Percentiles rank a stretch among this genome's conserved stretches.
Conservation (phyloP, 179 eudicot species). For the Actinidia chinensis region DNA sequence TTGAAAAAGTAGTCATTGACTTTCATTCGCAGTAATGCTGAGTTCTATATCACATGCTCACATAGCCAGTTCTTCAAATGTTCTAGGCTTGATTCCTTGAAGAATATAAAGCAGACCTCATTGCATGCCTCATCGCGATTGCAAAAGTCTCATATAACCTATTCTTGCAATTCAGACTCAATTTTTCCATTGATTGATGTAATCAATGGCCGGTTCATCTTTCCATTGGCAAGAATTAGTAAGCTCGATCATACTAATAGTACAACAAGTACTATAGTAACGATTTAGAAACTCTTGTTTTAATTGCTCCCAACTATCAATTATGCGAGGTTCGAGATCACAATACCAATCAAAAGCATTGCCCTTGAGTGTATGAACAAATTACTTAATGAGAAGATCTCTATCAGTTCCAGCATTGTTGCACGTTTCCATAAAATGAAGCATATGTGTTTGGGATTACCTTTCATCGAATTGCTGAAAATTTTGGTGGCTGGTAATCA, state of each 20-base stretch:
- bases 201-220: no score
- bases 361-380: no score
- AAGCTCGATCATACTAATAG: no score
- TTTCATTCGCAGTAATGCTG: background rate
- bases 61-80: background rate
- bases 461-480: background rate
- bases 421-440: background rate
- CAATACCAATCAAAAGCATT: background rate
- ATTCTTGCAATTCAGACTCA: background rate
- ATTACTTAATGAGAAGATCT: no score
- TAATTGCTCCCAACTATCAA: background rate
- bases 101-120: background rate
- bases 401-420: background rate
- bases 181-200: background rate
- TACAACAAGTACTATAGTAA: background rate
- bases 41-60: background rate
- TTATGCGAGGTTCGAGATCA: background rate
- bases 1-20: background rate
- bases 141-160: background rate
- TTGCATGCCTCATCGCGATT: background rate
- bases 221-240: background rate
- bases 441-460: background rate
- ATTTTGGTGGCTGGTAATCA: background rate
- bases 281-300: background rate
- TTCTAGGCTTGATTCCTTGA: background rate